Evolutionary conservation across 805 yeast species (phyloP).

Genomic region (Candida mattraensis): DNA sequence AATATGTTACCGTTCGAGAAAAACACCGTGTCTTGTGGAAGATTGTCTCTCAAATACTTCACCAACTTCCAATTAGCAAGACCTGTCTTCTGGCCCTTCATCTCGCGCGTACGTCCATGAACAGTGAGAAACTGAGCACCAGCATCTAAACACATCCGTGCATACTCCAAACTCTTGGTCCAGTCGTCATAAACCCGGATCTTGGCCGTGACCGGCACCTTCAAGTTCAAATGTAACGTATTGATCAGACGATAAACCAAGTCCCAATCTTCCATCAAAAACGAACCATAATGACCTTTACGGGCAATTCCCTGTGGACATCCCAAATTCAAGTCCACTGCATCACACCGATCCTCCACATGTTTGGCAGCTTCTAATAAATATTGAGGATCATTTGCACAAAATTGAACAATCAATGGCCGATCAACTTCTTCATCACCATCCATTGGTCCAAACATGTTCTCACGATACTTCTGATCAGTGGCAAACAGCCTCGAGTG

Average conservation of each 20-base stretch:
- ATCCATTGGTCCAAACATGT: slow-evolving; percentile 71
- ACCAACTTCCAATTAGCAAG: slow-evolving; percentile 90
- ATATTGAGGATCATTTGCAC: slow-evolving; percentile 92
- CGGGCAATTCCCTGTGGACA: slow-evolving; percentile 98
- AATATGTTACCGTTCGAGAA: slow-evolving; percentile 95
- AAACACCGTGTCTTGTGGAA: slow-evolving; percentile 79
- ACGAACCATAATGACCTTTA: slow-evolving; percentile 94
- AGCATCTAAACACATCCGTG: slow-evolving; percentile 82
- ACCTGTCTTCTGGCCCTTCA: slow-evolving; percentile 97
- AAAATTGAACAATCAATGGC: slow-evolving; percentile 91
- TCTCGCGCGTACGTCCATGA: slow-evolving; percentile 94
- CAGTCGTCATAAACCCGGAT: slow-evolving; percentile 85
- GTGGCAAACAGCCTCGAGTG: slow-evolving; percentile 91
- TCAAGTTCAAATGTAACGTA: slow-evolving; percentile 70
- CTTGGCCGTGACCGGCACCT: slow-evolving; percentile 92
- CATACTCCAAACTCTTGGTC: slow-evolving; percentile 82
- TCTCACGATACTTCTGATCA: slow-evolving; percentile 73
- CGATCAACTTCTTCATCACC: slow-evolving; percentile 71
- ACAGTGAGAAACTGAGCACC: slow-evolving; percentile 96
- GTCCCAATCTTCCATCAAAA: slow-evolving; percentile 96
- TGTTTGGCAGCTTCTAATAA: slow-evolving; percentile 76
- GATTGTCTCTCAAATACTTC: slow-evolving; percentile 70
- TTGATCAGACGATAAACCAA: slow-evolving; percentile 69
- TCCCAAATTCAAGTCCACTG: slow-evolving; percentile 92
- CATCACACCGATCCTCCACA: slow-evolving; percentile 86